Conservation (phyloP, 192 early-diverging fungal species). For the Podila minutissima region DNA sequence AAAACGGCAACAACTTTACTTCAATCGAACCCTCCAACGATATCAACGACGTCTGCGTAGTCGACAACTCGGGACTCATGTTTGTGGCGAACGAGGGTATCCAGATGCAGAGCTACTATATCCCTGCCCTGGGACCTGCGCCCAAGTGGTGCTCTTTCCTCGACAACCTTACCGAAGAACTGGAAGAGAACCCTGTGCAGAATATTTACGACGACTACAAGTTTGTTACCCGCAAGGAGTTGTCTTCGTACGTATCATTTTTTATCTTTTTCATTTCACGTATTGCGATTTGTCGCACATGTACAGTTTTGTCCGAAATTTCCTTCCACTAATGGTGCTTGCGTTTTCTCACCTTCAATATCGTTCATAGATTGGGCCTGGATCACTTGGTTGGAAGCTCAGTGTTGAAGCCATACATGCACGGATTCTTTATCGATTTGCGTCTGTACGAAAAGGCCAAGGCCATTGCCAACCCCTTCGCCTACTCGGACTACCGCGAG, state of each 20-base stretch:
- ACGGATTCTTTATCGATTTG: slow-evolving; percentile 98
- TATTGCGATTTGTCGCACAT: not conserved
- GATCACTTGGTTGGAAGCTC: slow-evolving; percentile 93
- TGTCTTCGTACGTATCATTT: slow-evolving; percentile 57
- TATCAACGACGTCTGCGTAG: slow-evolving; percentile 93
- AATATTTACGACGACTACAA: slow-evolving; percentile 98
- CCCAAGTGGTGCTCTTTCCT: slow-evolving; percentile 94
- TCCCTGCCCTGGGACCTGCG: slow-evolving; percentile 92
- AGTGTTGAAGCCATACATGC: slow-evolving; percentile 97
- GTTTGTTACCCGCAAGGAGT: slow-evolving; percentile 93
- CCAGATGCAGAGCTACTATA: slow-evolving; percentile 92
- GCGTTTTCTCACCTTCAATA: not conserved
- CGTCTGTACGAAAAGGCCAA: slow-evolving; percentile 96
- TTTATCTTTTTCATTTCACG: not conserved
- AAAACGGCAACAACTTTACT: slow-evolving; percentile 87
- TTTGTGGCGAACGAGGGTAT: slow-evolving; percentile 93
- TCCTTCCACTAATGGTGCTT: not conserved
- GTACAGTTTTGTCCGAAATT: not conserved
- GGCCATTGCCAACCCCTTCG: slow-evolving; percentile 96
- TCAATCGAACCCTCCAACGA: slow-evolving; percentile 91
- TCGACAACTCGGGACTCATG: slow-evolving; percentile 84
- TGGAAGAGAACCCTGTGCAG: slow-evolving; percentile 89
- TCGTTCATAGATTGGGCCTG: slow-evolving; percentile 74
- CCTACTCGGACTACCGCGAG: slow-evolving; percentile 91
- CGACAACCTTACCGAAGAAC: slow-evolving; percentile 94